Evolutionary conservation across 164 flowering plant species (phyloP), one percentile per base, ranked within the genome.

Genomic region (Tetrastigma voinierianum): DNA sequence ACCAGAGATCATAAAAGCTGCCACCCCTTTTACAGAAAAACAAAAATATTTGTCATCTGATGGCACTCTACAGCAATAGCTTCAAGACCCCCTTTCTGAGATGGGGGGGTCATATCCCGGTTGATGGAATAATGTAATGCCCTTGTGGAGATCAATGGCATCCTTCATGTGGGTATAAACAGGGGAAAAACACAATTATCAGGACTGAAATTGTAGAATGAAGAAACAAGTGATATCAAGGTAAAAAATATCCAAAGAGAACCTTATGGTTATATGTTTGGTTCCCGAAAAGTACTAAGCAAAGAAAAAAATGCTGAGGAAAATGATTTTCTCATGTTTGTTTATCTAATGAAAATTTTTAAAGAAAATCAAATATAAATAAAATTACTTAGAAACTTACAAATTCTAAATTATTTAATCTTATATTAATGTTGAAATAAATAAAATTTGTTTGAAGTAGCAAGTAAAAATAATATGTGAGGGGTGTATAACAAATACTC

Each of bases 131-230:
- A 70, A 90, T 92, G 73, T 80, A 95, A 67, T 89, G 93, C 70
- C 99, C 99, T 76, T 95, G 97, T 57, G 70, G 45, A 95, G 86
- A 84, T 95, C 99, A 78, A 89, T 95, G n/a, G 98, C 96, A 80
- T 93, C 96, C 98, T 90, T 62, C 72, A 66, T 14, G 8, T 49
- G 13, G 51, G 20, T 46, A 70, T 21, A 51, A 62, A 61, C 9
- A 66, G 19, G 47, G 65, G 1, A 21, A 15, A 64, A 19, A 57
- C 2, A 45, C 12, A 45, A 18, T n/a, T 9, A 17, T 13, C 51
- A 23, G 10, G 25, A 48, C 3, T 23, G 2, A 47, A 62, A 62
- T 21, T n/a, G 3, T 32, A 32, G 40, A 32, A 32, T 32, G 40
- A 32, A 32, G 40, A 7, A 32, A 32, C 40, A 32, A 32, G 40